Evolutionary conservation across 2,329 filamentous ascomycete species (phyloP).

Genomic region (Alternaria tenuissima): DNA sequence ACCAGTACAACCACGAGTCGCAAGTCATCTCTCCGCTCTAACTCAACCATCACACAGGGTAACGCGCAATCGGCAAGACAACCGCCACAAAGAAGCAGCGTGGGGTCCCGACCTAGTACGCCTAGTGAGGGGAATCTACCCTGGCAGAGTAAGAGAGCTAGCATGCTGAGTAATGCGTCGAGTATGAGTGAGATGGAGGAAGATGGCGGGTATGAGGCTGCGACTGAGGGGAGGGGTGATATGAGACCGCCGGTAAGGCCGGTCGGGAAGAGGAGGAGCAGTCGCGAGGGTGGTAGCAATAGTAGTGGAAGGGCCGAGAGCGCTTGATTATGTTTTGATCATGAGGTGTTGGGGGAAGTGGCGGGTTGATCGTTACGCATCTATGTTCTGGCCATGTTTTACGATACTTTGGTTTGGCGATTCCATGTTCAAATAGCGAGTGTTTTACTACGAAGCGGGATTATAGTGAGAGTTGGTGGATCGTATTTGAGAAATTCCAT

Average conservation of each 20-base stretch:
- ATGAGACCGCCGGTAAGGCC: slow-evolving; percentile 1
- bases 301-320: slow-evolving; percentile 25
- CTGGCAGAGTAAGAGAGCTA: slow-evolving; percentile 45
- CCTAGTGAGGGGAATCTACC: slow-evolving; percentile 34
- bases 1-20: slow-evolving; percentile 32
- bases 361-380: not conserved
- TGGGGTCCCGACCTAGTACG: slow-evolving; percentile 32
- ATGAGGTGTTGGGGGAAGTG: not conserved
- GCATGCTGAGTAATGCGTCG: slow-evolving; percentile 43
- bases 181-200: slow-evolving; percentile 25
- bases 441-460: not conserved
- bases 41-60: slow-evolving; percentile 29
- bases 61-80: slow-evolving; percentile 41
- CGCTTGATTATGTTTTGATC: slow-evolving; percentile 24
- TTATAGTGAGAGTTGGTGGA: not conserved
- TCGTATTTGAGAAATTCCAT: not conserved
- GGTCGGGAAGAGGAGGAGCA: slow-evolving; percentile 14
- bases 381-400: slow-evolving; percentile 10
- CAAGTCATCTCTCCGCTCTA: slow-evolving; percentile 30
- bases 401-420: not conserved
- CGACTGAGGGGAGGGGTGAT: slow-evolving; percentile 2
- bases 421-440: not conserved
- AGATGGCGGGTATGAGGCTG: slow-evolving; percentile 21
- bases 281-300: slow-evolving; percentile 14
- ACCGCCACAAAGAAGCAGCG: slow-evolving; percentile 18